These are phyloP conservation scores for Halteria grandinella DNA, from an alignment of 73 alveolate species.

Conservation along the genomic window DNA sequence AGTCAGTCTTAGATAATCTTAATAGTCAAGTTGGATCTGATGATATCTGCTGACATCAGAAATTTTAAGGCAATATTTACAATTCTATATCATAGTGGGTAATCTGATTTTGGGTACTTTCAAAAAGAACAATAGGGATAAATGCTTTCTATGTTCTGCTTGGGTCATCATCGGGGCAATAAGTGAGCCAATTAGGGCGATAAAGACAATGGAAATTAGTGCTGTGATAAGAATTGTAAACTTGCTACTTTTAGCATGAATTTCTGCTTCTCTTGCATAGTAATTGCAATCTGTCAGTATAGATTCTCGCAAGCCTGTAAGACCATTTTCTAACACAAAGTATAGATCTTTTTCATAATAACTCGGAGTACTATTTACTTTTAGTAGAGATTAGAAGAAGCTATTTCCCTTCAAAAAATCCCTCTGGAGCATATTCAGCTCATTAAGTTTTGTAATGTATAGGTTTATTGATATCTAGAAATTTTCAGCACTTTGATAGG, in stretches of 20 bases:
- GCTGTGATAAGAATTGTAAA: neutral
- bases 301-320: neutral
- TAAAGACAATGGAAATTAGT: neutral
- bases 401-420: neutral
- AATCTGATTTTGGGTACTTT: neutral
- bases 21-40: slow-evolving; percentile 3
- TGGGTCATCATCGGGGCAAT: slow-evolving; percentile 6
- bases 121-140: neutral
- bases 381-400: neutral
- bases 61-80: slow-evolving; percentile 19
- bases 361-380: neutral
- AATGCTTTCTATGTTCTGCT: neutral
- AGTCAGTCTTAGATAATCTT: neutral
- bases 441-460: neutral
- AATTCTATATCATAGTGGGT: neutral
- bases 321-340: slow-evolving; percentile 6
- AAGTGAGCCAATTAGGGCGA: neutral
- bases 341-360: neutral
- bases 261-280: neutral
- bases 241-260: neutral
- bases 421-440: neutral
- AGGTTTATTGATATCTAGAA: neutral
- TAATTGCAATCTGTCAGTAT: neutral
- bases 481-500: neutral
- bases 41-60: neutral